These are phyloP conservation scores for Fomitopsis serialis DNA, from an alignment of 768 basidiomycete genomes.

Conservation along the genomic window DNA sequence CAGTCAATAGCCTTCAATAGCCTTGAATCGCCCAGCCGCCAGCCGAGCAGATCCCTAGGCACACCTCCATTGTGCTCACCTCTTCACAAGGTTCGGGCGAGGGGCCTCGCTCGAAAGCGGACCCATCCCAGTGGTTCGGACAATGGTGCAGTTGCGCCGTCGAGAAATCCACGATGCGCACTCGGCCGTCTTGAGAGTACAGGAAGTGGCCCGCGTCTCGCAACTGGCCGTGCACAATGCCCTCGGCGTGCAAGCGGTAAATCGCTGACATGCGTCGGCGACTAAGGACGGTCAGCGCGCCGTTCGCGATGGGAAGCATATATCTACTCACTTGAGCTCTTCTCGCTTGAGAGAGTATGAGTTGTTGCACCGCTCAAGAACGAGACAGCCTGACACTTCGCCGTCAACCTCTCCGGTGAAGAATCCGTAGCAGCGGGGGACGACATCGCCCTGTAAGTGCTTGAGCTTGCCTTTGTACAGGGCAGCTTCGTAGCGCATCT, in stretches of 20 bases:
- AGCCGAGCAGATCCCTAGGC: not conserved
- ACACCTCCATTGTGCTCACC: not conserved
- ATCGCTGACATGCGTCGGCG: constrained; percentile 25
- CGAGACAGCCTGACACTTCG: constrained; percentile 25
- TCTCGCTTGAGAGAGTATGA: constrained; percentile 3
- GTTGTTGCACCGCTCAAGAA: constrained; percentile 34
- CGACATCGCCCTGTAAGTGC: constrained; percentile 31
- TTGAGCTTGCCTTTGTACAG: constrained; percentile 29
- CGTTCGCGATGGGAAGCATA: not conserved
- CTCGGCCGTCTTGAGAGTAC: constrained; percentile 17
- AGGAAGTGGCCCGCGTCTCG: constrained; percentile 27
- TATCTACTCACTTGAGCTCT: not conserved
- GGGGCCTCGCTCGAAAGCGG: not conserved
- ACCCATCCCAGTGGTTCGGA: not conserved
- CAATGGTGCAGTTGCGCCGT: not conserved
- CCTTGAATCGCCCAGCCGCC: not conserved
- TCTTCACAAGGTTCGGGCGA: not conserved
- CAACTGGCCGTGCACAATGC: constrained; percentile 32
- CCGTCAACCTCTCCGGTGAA: constrained; percentile 26
- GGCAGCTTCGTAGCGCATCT: constrained; percentile 27
- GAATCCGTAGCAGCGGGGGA: constrained; percentile 35
- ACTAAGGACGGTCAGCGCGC: constrained; percentile 11
- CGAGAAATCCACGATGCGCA: constrained; percentile 34
- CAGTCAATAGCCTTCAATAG: no score
- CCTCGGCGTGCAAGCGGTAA: constrained; percentile 32